Percentiles rank a stretch among this genome's conserved stretches.
Conservation (phyloP, 345 rosid species). For the Litchi chinensis region DNA sequence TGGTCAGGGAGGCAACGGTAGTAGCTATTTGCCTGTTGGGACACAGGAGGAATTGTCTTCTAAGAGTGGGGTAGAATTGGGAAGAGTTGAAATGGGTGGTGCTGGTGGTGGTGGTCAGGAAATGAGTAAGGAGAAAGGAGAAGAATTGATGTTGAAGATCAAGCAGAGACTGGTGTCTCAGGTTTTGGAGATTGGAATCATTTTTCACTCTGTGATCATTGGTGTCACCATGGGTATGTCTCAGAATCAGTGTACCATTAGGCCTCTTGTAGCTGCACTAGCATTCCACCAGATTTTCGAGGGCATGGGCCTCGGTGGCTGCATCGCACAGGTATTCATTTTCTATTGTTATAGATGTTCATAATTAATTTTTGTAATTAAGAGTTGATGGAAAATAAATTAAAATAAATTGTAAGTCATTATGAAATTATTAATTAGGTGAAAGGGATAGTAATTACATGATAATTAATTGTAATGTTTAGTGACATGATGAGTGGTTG, state of each 20-base stretch:
- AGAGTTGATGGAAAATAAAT: no score
- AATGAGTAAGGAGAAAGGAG: conserved; percentile 23
- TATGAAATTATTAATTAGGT: no score
- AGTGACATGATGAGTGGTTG: no score
- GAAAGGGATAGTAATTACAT: no score
- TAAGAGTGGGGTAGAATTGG: conserved; percentile 40
- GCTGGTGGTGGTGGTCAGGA: conserved; percentile 2
- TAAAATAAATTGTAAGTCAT: no score
- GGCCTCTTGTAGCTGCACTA: conserved; percentile 85
- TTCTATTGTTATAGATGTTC: no score
- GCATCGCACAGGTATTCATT: conserved; percentile 87
- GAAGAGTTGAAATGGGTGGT: conserved; percentile 27
- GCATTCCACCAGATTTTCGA: conserved; percentile 95
- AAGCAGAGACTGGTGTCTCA: conserved; percentile 89
- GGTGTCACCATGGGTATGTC: conserved; percentile 99
- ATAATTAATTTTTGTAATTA: no score
- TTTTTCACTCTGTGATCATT: conserved; percentile 90
- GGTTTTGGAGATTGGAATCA: conserved; percentile 91
- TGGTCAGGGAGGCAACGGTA: conserved; percentile 21
- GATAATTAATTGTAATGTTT: no score
- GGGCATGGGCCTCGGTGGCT: conserved; percentile 98
- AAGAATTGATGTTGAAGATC: conserved; percentile 46
- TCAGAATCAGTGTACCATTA: conserved; percentile 85
- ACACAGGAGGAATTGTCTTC: conserved; percentile 34
- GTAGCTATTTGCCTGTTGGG: conserved; percentile 44